Conservation (phyloP, 2,329 filamentous ascomycete species). For the Claviceps lovelessii region DNA sequence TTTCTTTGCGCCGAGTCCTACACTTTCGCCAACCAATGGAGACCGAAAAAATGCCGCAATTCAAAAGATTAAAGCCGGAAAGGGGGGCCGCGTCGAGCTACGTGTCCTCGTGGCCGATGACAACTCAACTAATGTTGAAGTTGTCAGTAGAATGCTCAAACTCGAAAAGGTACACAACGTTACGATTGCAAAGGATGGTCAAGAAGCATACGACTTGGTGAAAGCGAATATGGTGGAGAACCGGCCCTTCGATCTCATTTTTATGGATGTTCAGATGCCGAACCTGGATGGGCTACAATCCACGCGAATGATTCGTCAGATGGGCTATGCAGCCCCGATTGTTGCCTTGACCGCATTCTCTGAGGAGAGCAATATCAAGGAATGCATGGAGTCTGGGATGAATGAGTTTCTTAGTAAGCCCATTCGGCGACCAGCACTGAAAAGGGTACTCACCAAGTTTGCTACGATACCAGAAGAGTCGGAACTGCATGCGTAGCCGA, state of each 20-base stretch:
- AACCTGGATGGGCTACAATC: slow-evolving; percentile 82
- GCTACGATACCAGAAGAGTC: slow-evolving; percentile 63
- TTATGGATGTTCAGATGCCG: slow-evolving; percentile 96
- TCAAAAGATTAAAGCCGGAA: slow-evolving; percentile 42
- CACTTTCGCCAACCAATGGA: slow-evolving; percentile 20
- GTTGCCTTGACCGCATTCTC: slow-evolving; percentile 83
- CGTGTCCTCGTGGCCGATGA: slow-evolving; percentile 75
- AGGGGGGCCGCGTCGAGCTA: slow-evolving; percentile 41
- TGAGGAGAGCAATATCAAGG: slow-evolving; percentile 76
- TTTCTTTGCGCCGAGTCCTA: slow-evolving; percentile 48
- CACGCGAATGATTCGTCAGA: slow-evolving; percentile 68
- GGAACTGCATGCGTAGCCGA: slow-evolving; percentile 8
- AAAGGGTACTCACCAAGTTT: slow-evolving; percentile 74
- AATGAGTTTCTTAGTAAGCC: slow-evolving; percentile 69
- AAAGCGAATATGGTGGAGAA: slow-evolving; percentile 65
- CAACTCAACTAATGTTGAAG: slow-evolving; percentile 43
- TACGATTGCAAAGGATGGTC: slow-evolving; percentile 71
- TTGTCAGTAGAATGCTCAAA: slow-evolving; percentile 51
- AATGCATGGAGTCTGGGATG: slow-evolving; percentile 83
- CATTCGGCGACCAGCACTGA: slow-evolving; percentile 70
- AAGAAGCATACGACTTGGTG: slow-evolving; percentile 77
- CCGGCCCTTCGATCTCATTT: slow-evolving; percentile 69
- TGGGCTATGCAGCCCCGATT: slow-evolving; percentile 78
- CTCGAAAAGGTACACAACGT: slow-evolving; percentile 75
- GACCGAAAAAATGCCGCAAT: slow-evolving; percentile 52